Evolutionary conservation across 169 alveolate genomes (phyloP), one percentile per base, ranked within the genome.

Genomic region (Plasmodium ovale): DNA sequence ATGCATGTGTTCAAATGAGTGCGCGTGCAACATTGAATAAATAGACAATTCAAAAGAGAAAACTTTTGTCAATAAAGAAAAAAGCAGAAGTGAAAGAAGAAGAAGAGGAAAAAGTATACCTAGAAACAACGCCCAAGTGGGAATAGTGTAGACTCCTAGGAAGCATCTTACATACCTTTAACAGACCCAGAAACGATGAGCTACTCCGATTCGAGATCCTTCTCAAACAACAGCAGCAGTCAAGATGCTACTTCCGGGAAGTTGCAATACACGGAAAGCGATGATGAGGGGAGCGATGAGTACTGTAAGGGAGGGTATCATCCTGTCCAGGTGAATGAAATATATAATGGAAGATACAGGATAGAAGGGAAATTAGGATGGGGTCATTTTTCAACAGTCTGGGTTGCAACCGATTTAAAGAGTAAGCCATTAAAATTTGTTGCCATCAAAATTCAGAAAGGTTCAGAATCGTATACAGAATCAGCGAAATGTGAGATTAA

Each of bases 351-450:
- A 39, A 95, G 99, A 68, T 98, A 98, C 92, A 96, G 98, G 49
- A 96, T 98, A 35, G 98, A 98, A 89, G 97, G 98, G 79, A 99
- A 99, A 93, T 95, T 99, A 58, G 99, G 99, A 6, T 98, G 99
- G 99, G 99, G 99, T 6, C 99, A 98, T 89, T 99, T 99, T 94
- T 96, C 99, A 49, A 99, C 99, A 0, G 99, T 98, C 21, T 99
- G 99, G 99, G 96, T 99, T 37, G 98, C 99, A n/a, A 94, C 97
- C 33, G 99, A 98, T 91, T 88, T 93, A 53, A 68, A 89, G 70
- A 89, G 92, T 27, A 95, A 95, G 56, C 96, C 97, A 51, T 94
- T 94, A 37, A 94, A 95, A 16, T 98, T 95, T 90, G 99, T 98
- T 65, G 99, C 99, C 21, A 94, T 99, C 68, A 99, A 99, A 94